Evolutionary conservation across 768 basidiomycete species (phyloP), one percentile per base, ranked within the genome.

Genomic region (Pisolithus sp.): DNA sequence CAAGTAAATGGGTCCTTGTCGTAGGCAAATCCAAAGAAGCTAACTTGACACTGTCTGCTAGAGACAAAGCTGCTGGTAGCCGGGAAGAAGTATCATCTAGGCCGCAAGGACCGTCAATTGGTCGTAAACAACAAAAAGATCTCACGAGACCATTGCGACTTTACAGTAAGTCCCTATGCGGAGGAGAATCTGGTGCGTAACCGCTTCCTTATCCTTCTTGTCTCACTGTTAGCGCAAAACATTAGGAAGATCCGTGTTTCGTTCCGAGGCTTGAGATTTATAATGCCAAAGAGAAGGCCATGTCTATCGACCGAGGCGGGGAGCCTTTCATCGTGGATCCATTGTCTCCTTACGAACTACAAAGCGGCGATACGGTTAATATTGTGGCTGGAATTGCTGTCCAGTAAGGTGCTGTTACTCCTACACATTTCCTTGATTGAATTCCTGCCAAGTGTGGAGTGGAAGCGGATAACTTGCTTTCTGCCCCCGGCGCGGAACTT

Each of bases 11-110:
- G 8, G 50, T 36, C 30, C 30, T 24, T n/a, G 17, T 18, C 52
- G 72, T 71, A 70, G 8, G 18, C 30, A 41, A 8, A 54, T 53
- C 56, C 12, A 37, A 28, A 17, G 39, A n/a, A 39, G 34, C 38
- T 49, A n/a, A 31, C 34, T 34, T 28, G 44, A 28, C 30, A n/a
- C 37, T 51, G 37, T 37, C n/a, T 5, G 10, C 2, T 55, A 79
- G 76, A 71, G 58, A 65, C 62, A 13, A 89, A 87, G 61, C 65
- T 88, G 20, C 70, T 90, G 41, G 87, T 84, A 62, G 72, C 84
- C 2, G 77, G 77, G 15, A 73, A 66, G 36, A 71, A 70, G 12
- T 82, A 86, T 51, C 36, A 59, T 0, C 57, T 89, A 1, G 85
- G 86, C 15, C 73, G 88, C 39, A 84, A 79, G 64, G 78, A 74